A percentile compares a stretch with the other conserved stretches of the same genome.
These are phyloP conservation scores for Blastobotrys ciferrii DNA, from an alignment of 1,139 yeast species.

Conservation along the genomic window DNA sequence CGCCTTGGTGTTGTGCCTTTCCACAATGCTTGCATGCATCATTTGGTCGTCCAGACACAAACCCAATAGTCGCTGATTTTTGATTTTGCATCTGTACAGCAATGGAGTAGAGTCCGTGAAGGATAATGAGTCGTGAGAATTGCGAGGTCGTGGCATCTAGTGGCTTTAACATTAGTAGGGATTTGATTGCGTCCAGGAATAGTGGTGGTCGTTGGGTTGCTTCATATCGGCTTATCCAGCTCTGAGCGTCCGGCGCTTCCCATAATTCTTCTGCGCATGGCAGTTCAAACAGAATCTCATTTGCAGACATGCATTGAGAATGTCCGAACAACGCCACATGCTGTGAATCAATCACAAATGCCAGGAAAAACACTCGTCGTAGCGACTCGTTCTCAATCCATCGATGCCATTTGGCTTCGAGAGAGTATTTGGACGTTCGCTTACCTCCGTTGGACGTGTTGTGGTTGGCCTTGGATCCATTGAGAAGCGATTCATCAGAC, in stretches of 20 bases:
- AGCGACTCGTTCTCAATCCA: constrained; percentile 24
- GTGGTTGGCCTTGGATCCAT: constrained; percentile 13
- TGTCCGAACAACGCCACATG: constrained; percentile 38
- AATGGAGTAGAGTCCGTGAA: constrained; percentile 30
- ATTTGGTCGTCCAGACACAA: constrained; percentile 11
- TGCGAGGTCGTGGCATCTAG: constrained; percentile 24
- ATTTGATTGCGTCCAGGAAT: constrained; percentile 27
- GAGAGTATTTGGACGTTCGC: not conserved
- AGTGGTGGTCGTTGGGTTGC: constrained; percentile 13
- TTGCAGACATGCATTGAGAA: constrained; percentile 23
- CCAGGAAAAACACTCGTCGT: constrained; percentile 21
- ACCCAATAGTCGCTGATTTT: constrained; percentile 19
- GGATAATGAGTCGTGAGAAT: constrained; percentile 26
- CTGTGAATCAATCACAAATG: constrained; percentile 38
- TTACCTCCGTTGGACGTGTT: too few species aligned
- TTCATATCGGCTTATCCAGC: constrained; percentile 19
- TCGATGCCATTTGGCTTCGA: constrained; percentile 26
- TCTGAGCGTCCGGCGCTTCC: constrained; percentile 21
- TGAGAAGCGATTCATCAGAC: constrained; percentile 15
- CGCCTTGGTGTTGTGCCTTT: constrained; percentile 9
- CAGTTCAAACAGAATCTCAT: constrained; percentile 22
- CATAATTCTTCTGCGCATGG: constrained; percentile 23
- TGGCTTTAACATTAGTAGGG: constrained; percentile 26
- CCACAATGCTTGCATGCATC: constrained; percentile 16
- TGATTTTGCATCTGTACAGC: constrained; percentile 22